Base-by-base conservation (phyloP, 108 stramenopile genomes). In the Discostella pseudostelligera region DNA sequence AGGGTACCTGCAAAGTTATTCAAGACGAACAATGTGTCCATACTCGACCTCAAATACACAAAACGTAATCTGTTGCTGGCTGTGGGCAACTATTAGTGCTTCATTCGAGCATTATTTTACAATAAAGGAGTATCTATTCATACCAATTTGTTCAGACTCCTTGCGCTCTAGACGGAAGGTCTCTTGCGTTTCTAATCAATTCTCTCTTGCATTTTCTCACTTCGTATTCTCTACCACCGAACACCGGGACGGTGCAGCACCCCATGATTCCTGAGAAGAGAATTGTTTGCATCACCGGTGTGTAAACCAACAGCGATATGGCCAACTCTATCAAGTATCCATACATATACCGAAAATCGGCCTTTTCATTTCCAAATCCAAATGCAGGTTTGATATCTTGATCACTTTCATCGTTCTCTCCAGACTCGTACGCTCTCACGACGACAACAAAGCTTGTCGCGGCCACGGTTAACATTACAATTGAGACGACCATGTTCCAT, bases 1-100 rank as follows among this genome's bases (percentile, higher is more conserved):
- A 59, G 70, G 29, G 39, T 59, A 29, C 80, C 80, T 11, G 44
- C 71, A 11, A 54, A 66, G 48, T 25, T 62, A 8, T 81, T 72
- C 35, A 63, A 29, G 32, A 81, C 80, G 19, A 74, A 70, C 28
- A 67, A 67, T 32, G 54, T 77, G 13, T 72, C 76, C 6, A 65
- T 94, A 10, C 71, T 89, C 77, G 90, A 91, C 59, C 65, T 94
- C 37, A 81, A 87, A 44, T 94, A 82, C 63, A 92, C 88, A 7
- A 94, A 88, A 62, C 74, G 86, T 40, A 94, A 94, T 62, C 62
- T 94, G 54, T 53, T 94, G 36, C 36, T 94, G 40, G 73, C 88
- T 12, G 87, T 87, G 45, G 93, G 93, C 19, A 88, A 87, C 51
- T 88, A 83, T 73, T 70, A 39, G 46, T 12, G 32, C 4, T n/a